Conservation (phyloP, 371 early-diverging fungal species). For the Mucor sp. region DNA sequence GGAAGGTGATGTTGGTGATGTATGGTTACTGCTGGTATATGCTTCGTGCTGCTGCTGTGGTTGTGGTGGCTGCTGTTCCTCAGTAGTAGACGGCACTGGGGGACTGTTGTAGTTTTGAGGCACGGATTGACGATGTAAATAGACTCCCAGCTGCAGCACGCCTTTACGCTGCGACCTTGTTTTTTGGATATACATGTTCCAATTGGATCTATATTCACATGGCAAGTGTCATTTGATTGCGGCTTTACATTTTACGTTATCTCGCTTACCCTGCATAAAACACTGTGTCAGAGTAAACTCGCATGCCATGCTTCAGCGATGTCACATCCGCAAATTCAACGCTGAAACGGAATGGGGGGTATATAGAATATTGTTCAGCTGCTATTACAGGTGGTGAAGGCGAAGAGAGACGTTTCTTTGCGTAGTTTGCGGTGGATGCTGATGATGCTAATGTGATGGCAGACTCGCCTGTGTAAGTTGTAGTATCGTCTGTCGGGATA, state of each 20-base stretch:
- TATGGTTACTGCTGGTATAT: neutral
- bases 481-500: slow-evolving; percentile 57
- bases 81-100: neutral
- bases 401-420: neutral
- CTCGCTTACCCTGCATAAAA: slow-evolving; percentile 59
- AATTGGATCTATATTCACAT: slow-evolving; percentile 46
- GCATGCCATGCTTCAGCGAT: slow-evolving; percentile 36
- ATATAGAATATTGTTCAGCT: slow-evolving; percentile 34
- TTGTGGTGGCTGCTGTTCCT: slow-evolving; percentile 3
- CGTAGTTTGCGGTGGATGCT: neutral
- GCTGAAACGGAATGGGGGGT: slow-evolving; percentile 62
- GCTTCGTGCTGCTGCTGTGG: neutral
- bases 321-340: slow-evolving; percentile 53
- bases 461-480: slow-evolving; percentile 51
- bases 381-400: neutral
- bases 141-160: slow-evolving; percentile 47
- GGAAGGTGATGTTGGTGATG: slow-evolving; percentile 8
- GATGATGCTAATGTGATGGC: slow-evolving; percentile 28
- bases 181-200: slow-evolving; percentile 65
- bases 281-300: slow-evolving; percentile 50
- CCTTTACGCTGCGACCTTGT: slow-evolving; percentile 44
- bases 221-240: neutral
- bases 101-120: slow-evolving; percentile 19
- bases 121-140: slow-evolving; percentile 56
- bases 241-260: neutral